Conservation (phyloP, 768 basidiomycete species). For the Strobilomyces confusus region DNA sequence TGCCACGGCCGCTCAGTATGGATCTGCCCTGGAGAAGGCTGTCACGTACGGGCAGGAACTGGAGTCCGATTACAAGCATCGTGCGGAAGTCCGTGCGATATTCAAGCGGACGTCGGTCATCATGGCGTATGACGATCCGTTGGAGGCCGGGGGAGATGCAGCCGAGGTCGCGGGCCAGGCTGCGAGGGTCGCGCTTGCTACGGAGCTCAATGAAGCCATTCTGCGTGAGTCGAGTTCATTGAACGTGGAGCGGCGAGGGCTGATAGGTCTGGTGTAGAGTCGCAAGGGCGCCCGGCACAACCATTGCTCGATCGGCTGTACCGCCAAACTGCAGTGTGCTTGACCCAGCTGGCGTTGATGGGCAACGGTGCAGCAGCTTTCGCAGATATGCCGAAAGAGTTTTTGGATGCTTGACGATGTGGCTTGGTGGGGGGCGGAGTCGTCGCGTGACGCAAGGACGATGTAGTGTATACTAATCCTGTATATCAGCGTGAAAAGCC, state of each 20-base stretch:
- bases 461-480: slow-evolving; percentile 16
- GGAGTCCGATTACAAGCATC: slow-evolving; percentile 61
- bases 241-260: background rate
- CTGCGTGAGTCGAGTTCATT: slow-evolving; percentile 50
- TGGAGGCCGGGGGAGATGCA: slow-evolving; percentile 59
- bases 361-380: slow-evolving; percentile 78
- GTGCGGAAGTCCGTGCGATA: slow-evolving; percentile 60
- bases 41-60: slow-evolving; percentile 72
- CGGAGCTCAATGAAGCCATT: slow-evolving; percentile 78
- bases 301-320: slow-evolving; percentile 76
- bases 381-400: slow-evolving; percentile 73
- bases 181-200: slow-evolving; percentile 61
- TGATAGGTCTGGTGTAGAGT: slow-evolving; percentile 44
- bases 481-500: slow-evolving; percentile 12
- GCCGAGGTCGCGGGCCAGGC: slow-evolving; percentile 66
- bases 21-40: slow-evolving; percentile 58
- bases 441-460: background rate
- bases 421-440: background rate
- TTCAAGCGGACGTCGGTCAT: slow-evolving; percentile 76
- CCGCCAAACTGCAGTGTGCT: slow-evolving; percentile 64
- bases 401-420: slow-evolving; percentile 45
- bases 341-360: slow-evolving; percentile 66
- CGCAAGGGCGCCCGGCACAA: slow-evolving; percentile 67
- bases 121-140: slow-evolving; percentile 75
- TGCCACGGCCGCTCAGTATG: slow-evolving; percentile 39